Evolutionary conservation across 208 protist genomes (phyloP), one percentile per base, ranked within the genome.

Genomic region (Trypanosoma platydactyli): DNA sequence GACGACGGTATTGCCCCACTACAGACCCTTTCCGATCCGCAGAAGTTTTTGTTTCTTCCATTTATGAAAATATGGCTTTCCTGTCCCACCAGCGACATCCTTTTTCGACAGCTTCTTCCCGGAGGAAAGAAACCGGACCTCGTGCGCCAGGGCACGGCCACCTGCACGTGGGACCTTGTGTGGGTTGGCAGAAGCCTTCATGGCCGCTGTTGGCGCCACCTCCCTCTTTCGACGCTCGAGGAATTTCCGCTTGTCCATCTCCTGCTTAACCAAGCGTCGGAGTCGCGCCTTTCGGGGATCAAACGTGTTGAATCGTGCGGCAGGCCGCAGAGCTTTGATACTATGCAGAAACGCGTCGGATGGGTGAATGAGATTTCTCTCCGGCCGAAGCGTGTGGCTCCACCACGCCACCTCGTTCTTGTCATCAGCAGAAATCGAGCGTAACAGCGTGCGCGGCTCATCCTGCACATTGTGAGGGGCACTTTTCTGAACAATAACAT

Each of bases 301-400:
- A 64, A 90, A 94, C 12, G 88, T 94, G 68, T 86, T 85, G 51
- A 94, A 94, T 16, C 78, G 64, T 25, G 80, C 61, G 3, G 88
- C 85, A 3, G 88, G 88, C 30, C 76, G 83, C 22, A 94, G 73
- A 4, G 64, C 64, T 68, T 91, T 94, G 64, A 94, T 88, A 55
- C 83, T 81, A 13, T 84, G 85, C 41, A 88, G 73, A 42, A 90
- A 94, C 12, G 75, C 73, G 25, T 88, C 81, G 15, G 85, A 76
- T 15, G 88, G 83, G 60, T 91, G 81, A 44, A 84, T 79, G 62
- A 94, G 88, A 74, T 86, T 87, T 44, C 67, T 65, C 68, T 76
- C 74, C 18, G 84, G 88, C 9, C 88, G 88, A 24, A 94, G 75
- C 7, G 78, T 76, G 69, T 79, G 77, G 60, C 75, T 72, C 50